Evolutionary conservation across 139 green algal genomes (phyloP), one percentile per base, ranked within the genome.

Genomic region (Asterochloris sp.): DNA sequence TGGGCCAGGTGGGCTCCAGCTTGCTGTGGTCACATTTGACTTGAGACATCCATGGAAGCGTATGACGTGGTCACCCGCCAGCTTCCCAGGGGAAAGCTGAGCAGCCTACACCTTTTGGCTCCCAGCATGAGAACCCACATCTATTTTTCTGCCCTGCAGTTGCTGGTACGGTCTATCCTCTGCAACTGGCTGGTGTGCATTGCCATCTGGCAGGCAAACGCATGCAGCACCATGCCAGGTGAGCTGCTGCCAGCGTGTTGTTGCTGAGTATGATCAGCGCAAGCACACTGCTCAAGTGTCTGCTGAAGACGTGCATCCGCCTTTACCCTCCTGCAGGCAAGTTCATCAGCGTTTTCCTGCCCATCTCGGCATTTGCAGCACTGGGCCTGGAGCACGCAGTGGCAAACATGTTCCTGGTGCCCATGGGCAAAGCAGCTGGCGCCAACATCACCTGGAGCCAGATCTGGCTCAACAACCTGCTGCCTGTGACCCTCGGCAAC

Each of bases 101-200:
- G 38, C 38, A 54, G 38, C 38, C 38, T 54, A 54, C 38, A 54
- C 38, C 38, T 54, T 54, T 54, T 54, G 38, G 38, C 38, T 54
- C 38, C 38, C 6, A 6, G 38, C 38, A 54, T 10, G 6, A 54
- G 38, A 54, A 54, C 38, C 38, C 38, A 54, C 38, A 54, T 10
- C 38, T 54, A n/a, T 54, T 54, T 54, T 2, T 54, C 6, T 54
- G 4, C 21, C 38, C 29, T 85, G 77, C 83, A 91, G 88, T 86
- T 90, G 64, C 91, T 95, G 76, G 23, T 92, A 23, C 85, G 90
- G 23, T 92, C 82, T 78, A 89, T 96, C 64, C 73, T 95, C 69
- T 91, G 88, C 88, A 98, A 98, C 90, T 98, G 93, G 93, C 90
- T 98, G 76, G 95, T 98, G 26, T 97, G 92, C 87, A 83, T 95